phyloP scores from a whole-genome alignment of 768 basidiomycete species.

The Tylopilus sp. region DNA sequence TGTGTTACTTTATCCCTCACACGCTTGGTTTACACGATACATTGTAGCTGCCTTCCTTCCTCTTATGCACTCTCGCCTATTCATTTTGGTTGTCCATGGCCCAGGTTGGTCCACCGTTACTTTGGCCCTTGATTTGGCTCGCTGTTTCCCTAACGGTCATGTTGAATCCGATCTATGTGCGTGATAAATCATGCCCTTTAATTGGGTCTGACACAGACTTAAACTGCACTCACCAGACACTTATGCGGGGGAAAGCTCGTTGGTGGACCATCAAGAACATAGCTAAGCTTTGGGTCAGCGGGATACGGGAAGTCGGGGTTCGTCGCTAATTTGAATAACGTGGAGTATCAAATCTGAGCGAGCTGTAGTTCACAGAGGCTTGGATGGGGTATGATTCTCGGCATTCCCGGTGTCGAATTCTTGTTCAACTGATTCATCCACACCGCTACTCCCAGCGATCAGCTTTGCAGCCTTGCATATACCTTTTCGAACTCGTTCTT shows the following conservation, averaged over 20 bases:
- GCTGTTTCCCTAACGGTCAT: slow-evolving; percentile 54
- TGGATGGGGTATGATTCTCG: slow-evolving; percentile 70
- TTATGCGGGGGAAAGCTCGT: slow-evolving; percentile 36
- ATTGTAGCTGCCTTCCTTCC: slow-evolving; percentile 65
- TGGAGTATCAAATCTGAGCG: slow-evolving; percentile 6
- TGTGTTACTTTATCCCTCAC: slow-evolving; percentile 9
- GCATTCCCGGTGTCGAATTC: background rate
- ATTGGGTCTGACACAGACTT: background rate
- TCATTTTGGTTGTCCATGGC: slow-evolving; percentile 84
- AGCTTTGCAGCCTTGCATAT: slow-evolving; percentile 77
- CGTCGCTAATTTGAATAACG: slow-evolving; percentile 1
- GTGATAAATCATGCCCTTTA: background rate
- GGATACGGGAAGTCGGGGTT: slow-evolving; percentile 73
- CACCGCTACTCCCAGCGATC: slow-evolving; percentile 49
- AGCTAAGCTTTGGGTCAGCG: slow-evolving; percentile 64
- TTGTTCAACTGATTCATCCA: slow-evolving; percentile 2
- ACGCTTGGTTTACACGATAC: background rate
- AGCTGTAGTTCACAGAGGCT: slow-evolving; percentile 73
- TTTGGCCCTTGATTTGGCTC: slow-evolving; percentile 86
- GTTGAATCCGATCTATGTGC: slow-evolving; percentile 72
- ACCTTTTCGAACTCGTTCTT: slow-evolving; percentile 70
- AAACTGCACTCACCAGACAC: slow-evolving; percentile 35
- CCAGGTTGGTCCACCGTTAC: slow-evolving; percentile 61
- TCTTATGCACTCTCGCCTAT: slow-evolving; percentile 69
- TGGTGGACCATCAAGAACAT: slow-evolving; percentile 78